Conservation (phyloP, 495 filamentous ascomycete genomes). For the Bryoglossum gracile region DNA sequence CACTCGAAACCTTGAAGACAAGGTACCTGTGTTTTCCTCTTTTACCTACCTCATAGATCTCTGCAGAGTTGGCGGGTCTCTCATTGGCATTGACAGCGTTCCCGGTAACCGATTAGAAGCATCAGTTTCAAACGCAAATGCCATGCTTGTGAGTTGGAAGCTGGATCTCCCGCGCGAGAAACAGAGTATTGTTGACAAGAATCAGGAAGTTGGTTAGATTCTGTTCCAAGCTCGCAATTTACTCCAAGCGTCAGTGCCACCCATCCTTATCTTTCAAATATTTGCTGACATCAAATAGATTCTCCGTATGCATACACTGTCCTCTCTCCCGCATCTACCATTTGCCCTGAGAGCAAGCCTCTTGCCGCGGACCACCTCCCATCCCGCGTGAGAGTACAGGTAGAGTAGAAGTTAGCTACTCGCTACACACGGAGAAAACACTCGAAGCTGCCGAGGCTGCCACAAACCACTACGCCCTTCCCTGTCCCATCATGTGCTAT, state of each 20-base stretch:
- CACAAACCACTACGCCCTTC: constrained; percentile 55
- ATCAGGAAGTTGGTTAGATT: constrained; percentile 58
- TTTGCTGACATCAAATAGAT: constrained; percentile 17
- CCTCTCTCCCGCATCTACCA: constrained; percentile 38
- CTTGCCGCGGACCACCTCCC: constrained; percentile 31
- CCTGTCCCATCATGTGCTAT: constrained; percentile 53
- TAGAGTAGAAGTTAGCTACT: constrained; percentile 33
- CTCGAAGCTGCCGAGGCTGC: constrained; percentile 61
- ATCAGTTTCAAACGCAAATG: constrained; percentile 49
- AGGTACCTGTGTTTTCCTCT: constrained; percentile 48
- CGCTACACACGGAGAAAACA: constrained; percentile 57
- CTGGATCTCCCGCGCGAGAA: constrained; percentile 61
- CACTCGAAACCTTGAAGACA: constrained; percentile 43
- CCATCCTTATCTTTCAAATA: constrained; percentile 16
- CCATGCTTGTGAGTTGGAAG: constrained; percentile 59
- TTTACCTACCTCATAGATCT: constrained; percentile 57
- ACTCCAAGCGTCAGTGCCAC: constrained; percentile 32
- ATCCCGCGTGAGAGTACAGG: constrained; percentile 31
- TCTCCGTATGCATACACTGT: constrained; percentile 52
- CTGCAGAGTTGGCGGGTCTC: constrained; percentile 51
- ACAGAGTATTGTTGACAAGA: constrained; percentile 53
- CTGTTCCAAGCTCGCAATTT: constrained; percentile 68
- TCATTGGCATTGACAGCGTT: constrained; percentile 40
- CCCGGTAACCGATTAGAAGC: constrained; percentile 16
- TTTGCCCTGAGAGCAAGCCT: constrained; percentile 33